Evolutionary conservation across 768 basidiomycete genomes (phyloP), one percentile per base, ranked within the genome.

Genomic region (Suillus variegatus): DNA sequence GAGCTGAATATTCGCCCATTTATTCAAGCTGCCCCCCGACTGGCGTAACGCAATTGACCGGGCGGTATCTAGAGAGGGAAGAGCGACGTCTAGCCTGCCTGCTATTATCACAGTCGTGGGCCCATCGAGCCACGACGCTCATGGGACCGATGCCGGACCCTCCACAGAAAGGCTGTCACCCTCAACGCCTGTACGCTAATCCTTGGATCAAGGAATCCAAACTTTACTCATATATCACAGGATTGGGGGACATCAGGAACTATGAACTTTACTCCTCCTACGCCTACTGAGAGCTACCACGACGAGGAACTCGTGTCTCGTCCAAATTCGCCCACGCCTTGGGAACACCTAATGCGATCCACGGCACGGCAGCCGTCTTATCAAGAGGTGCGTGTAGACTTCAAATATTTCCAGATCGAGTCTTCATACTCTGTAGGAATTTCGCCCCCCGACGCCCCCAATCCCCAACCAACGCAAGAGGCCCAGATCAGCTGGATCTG

Each of bases 361-460:
- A 66, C 56, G 20, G 56, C 18, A 28, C 41, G 40, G 41, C 58
- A 28, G 28, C 58, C 58, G 25, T 43, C 41, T 60, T 60, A 60
- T 52, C 76, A 72, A 61, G 66, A 62, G 8, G 77, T 77, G 65
- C 66, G 76, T 55, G 32, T 65, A 58, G 55, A 35, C 13, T 43
- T 13, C 28, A 13, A 28, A 20, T 60, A 43, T 43, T 32, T 43
- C 58, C 58, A 25, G 58, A 60, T 43, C 43, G 40, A 43, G 41
- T 20, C 58, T 66, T 61, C 64, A 55, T 49, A 40, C 47, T 70
- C 18, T 58, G 5, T 63, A 86, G 86, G 74, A 79, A 41, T 87
- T 85, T 72, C 82, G 86, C n/a, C 85, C 86, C 52, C 86, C 86
- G 6, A 87, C 86, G 1, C 86, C 86, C 3, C 86, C 86, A 35